Conservation (phyloP, 495 filamentous ascomycete species). For the Cladorrhinum samala region DNA sequence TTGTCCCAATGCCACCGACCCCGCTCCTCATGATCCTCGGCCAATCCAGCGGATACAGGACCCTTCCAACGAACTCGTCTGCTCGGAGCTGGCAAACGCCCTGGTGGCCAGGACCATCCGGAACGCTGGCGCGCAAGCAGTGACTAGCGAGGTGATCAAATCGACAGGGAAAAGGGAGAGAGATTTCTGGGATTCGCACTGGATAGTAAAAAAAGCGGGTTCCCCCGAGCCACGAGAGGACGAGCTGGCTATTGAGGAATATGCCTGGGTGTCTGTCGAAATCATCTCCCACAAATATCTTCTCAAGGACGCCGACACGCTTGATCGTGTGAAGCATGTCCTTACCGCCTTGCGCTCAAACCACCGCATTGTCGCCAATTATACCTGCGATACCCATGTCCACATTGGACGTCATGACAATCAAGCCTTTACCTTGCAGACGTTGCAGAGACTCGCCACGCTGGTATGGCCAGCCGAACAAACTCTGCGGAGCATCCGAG, state of each 20-base stretch:
- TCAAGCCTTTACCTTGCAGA: conserved; percentile 16
- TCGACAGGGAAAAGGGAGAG: conserved; percentile 9
- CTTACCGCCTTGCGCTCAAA: conserved; percentile 10
- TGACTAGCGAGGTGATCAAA: conserved; percentile 12
- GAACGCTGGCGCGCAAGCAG: conserved; percentile 13
- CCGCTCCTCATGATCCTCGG: not conserved
- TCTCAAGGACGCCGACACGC: conserved; percentile 9
- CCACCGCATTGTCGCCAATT: conserved; percentile 23
- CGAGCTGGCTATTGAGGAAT: conserved; percentile 11
- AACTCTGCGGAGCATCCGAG: conserved; percentile 25
- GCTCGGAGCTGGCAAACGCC: conserved; percentile 8
- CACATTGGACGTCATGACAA: conserved; percentile 27
- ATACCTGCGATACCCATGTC: conserved; percentile 28
- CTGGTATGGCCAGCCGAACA: conserved; percentile 27
- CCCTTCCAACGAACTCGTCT: not conserved
- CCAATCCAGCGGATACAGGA: not conserved
- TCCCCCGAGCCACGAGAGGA: conserved; percentile 19
- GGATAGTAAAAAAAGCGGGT: conserved; percentile 32
- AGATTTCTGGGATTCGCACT: conserved; percentile 23
- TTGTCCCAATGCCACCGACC: not conserved
- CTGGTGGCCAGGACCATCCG: conserved; percentile 19
- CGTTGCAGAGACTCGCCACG: conserved; percentile 24
- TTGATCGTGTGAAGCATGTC: conserved; percentile 12
- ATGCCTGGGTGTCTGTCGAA: conserved; percentile 26
- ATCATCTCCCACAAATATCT: conserved; percentile 26